phyloP scores from a whole-genome alignment of 2,329 filamentous ascomycete genomes.

The Penicillium crustosum region DNA sequence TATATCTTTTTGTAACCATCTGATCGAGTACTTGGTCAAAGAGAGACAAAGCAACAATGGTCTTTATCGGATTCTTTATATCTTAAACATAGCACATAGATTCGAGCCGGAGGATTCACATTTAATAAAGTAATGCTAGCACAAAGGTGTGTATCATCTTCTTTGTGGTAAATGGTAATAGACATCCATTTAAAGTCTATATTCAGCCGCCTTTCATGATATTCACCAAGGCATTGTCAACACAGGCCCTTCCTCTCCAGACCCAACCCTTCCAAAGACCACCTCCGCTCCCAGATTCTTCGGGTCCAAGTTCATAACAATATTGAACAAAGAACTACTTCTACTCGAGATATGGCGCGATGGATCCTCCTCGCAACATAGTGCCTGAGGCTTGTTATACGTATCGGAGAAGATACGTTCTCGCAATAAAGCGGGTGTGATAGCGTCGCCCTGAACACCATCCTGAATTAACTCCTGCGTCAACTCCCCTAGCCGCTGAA shows the following conservation, averaged over 20 bases:
- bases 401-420: constrained; percentile 39
- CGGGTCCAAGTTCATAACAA: constrained; percentile 36
- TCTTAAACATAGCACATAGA: background rate
- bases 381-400: constrained; percentile 37
- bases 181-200: background rate
- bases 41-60: background rate
- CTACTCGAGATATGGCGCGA: constrained; percentile 28
- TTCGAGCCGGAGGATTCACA: background rate
- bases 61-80: background rate
- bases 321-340: constrained; percentile 39
- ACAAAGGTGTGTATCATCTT: background rate
- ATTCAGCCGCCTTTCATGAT: background rate
- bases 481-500: constrained; percentile 29
- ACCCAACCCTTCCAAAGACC: constrained; percentile 34
- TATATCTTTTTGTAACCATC: background rate
- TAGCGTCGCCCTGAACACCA: constrained; percentile 22
- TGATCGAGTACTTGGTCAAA: background rate
- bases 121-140: background rate
- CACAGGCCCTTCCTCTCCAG: constrained; percentile 29
- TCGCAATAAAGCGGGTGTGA: constrained; percentile 28
- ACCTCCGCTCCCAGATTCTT: constrained; percentile 32
- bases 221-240: constrained; percentile 30
- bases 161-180: background rate
- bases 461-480: constrained; percentile 23
- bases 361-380: constrained; percentile 36